A percentile compares a stretch with the other conserved stretches of the same genome.
Evolutionary conservation across 768 basidiomycete genomes (phyloP).

Genomic region (Tricholoma sp.): DNA sequence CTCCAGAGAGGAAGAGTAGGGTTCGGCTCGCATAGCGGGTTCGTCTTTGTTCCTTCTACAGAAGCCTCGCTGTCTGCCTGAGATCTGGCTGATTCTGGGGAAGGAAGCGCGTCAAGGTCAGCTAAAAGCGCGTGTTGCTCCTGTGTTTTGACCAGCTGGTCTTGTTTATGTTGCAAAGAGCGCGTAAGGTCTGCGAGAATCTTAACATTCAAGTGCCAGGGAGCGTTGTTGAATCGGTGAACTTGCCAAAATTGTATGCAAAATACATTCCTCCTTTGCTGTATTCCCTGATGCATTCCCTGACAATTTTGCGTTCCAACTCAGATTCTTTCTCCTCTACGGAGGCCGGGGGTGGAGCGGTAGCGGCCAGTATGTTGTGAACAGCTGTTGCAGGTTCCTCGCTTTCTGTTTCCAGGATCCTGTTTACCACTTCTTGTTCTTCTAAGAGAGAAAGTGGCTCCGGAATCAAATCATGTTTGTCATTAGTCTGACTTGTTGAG

Average conservation of each 20-base stretch:
- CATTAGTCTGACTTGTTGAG: conserved; percentile 9
- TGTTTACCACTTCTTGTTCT: conserved; percentile 35
- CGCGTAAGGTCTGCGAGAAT: conserved; percentile 65
- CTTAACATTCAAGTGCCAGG: not conserved
- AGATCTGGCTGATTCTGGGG: conserved; percentile 19
- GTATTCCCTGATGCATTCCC: conserved; percentile 74
- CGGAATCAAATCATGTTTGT: conserved; percentile 6
- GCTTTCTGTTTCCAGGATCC: conserved; percentile 39
- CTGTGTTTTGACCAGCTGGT: conserved; percentile 51
- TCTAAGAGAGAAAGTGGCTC: conserved; percentile 9
- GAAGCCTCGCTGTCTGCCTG: conserved; percentile 7
- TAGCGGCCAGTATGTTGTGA: conserved; percentile 50
- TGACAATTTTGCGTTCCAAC: conserved; percentile 78
- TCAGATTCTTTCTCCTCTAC: conserved; percentile 67
- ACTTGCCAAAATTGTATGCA: conserved; percentile 75
- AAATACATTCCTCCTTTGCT: conserved; percentile 89
- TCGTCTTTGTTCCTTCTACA: conserved; percentile 30
- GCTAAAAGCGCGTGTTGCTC: conserved; percentile 55
- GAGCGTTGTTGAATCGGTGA: not conserved
- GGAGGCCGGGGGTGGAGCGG: conserved; percentile 58
- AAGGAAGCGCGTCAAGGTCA: conserved; percentile 50
- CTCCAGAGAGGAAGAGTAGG: conserved; percentile 86
- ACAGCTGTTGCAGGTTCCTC: conserved; percentile 51
- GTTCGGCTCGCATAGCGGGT: conserved; percentile 65
- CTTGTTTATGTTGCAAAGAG: conserved; percentile 76